Evolutionary conservation across 2,329 filamentous ascomycete species (phyloP), one percentile per base, ranked within the genome.

Genomic region (Cercospora sp.): DNA sequence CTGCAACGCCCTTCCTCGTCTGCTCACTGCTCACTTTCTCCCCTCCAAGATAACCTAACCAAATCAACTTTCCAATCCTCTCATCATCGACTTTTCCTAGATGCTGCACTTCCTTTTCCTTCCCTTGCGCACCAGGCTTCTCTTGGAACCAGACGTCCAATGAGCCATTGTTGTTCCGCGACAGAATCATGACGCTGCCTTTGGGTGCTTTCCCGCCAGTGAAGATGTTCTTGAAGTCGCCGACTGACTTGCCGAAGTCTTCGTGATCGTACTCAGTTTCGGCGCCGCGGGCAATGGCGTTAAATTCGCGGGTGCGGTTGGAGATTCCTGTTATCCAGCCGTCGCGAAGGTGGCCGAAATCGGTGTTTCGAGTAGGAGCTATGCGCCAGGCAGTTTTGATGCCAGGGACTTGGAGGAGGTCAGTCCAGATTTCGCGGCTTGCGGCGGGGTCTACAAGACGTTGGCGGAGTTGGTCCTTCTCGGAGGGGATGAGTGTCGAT

Each of bases 341-440:
- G 77, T 99, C 95, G 48, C 94, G 88, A 70, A 99, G 80, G 79
- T 99, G 95, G 72, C 90, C 88, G 80, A 97, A 98, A 80, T 98
- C 94, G 18, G 95, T 99, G 79, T 96, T 93, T 42, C 93, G 86
- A n/a, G 93, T 93, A 0, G 95, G 95, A 2, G 94, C 89, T 71
- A 99, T 90, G 57, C 94, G 87, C 81, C 97, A 89, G 0, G 90
- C 87, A 28, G 89, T 94, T 64, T 93, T 85, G n/a, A 94, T 87
- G 0, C 88, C 86, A 18, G 87, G 84, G 0, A 89, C 83, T 67
- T 84, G 83, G 28, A 98, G 81, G 2, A 97, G 83, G 13, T 85
- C 82, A 53, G 89, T 85, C 93, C 94, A 97, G 36, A 92, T 86
- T 72, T 87, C 84, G 72, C 91, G 90, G 71, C 92, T 89, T 72